A percentile compares a stretch with the other conserved stretches of the same genome.
phyloP scores from a whole-genome alignment of 148 eudicot genomes.

The Amaranthus palmeri region DNA sequence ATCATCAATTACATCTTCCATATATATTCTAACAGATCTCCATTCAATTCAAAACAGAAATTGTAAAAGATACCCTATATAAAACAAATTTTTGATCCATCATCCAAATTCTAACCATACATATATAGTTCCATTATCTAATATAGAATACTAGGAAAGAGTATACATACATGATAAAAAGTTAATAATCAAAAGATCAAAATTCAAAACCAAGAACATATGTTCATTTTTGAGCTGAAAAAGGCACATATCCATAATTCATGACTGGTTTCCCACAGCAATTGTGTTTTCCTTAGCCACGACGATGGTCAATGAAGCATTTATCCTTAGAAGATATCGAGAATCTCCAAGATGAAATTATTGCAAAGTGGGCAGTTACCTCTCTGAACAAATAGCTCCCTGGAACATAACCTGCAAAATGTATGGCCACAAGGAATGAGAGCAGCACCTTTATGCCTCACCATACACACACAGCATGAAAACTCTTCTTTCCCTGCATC shows the following conservation, averaged over 20 bases:
- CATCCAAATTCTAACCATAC: slow-evolving; percentile 15
- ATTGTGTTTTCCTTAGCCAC: background rate
- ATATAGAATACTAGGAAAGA: slow-evolving; percentile 6
- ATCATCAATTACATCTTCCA: too few species aligned
- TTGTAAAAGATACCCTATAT: background rate
- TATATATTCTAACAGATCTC: too few species aligned
- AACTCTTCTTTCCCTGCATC: slow-evolving; percentile 32
- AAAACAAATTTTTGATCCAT: slow-evolving; percentile 2
- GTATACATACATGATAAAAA: slow-evolving; percentile 19
- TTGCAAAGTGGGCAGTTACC: slow-evolving; percentile 85
- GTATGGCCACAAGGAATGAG: slow-evolving; percentile 85
- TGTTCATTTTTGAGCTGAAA: slow-evolving; percentile 7
- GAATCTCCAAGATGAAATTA: slow-evolving; percentile 64
- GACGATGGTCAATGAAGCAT: background rate
- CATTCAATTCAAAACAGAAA: too few species aligned
- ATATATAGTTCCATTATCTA: slow-evolving; percentile 4
- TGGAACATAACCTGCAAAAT: slow-evolving; percentile 74
- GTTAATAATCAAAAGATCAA: slow-evolving; percentile 1
- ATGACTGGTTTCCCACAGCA: background rate
- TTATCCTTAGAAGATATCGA: slow-evolving; percentile 55
- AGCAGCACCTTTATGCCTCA: slow-evolving; percentile 78
- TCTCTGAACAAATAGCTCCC: slow-evolving; percentile 74
- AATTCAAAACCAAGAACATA: background rate
- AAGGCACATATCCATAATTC: background rate
- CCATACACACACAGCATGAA: slow-evolving; percentile 75